phyloP scores from a whole-genome alignment of 1,139 yeast genomes.

The Pneumocystis oryctolagi region DNA sequence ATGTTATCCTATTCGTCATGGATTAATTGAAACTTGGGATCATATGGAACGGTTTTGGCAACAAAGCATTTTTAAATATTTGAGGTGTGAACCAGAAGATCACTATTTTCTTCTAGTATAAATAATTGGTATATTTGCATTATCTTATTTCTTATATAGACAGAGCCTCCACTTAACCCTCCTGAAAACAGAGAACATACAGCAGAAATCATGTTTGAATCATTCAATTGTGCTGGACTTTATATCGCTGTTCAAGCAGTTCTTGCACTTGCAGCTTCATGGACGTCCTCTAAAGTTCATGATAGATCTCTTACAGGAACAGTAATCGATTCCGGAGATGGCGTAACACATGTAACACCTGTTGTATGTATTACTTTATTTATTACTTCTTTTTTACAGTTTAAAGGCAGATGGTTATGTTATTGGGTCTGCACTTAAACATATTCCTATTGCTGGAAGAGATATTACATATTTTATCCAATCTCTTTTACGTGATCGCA shows the following conservation, averaged over 20 bases:
- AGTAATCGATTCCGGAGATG: slow-evolving; percentile 93
- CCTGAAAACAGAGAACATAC: slow-evolving; percentile 97
- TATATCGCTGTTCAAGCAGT: slow-evolving; percentile 99
- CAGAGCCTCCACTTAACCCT: slow-evolving; percentile 97
- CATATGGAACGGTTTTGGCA: slow-evolving; percentile 99
- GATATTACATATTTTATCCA: slow-evolving; percentile 92
- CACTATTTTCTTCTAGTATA: slow-evolving; percentile 61
- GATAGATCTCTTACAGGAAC: slow-evolving; percentile 96
- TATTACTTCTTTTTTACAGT: background rate
- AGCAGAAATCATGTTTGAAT: slow-evolving; percentile 96
- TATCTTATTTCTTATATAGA: slow-evolving; percentile 22
- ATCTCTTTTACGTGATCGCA: slow-evolving; percentile 85
- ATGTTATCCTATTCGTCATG: slow-evolving; percentile 87
- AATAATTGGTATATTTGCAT: background rate
- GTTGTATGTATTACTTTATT: slow-evolving; percentile 28
- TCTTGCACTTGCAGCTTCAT: slow-evolving; percentile 92
- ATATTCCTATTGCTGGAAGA: slow-evolving; percentile 96
- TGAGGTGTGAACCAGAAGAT: slow-evolving; percentile 97
- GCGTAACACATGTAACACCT: slow-evolving; percentile 96
- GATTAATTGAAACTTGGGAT: slow-evolving; percentile 98
- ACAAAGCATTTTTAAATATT: slow-evolving; percentile 83
- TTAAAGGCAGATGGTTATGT: slow-evolving; percentile 83
- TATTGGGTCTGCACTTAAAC: slow-evolving; percentile 90
- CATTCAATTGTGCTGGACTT: slow-evolving; percentile 94
- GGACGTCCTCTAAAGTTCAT: slow-evolving; percentile 92